A percentile compares a stretch with the other conserved stretches of the same genome.
These are phyloP conservation scores for Avena sativa DNA, from an alignment of 176 grass and related monocot species.

Conservation along the genomic window DNA sequence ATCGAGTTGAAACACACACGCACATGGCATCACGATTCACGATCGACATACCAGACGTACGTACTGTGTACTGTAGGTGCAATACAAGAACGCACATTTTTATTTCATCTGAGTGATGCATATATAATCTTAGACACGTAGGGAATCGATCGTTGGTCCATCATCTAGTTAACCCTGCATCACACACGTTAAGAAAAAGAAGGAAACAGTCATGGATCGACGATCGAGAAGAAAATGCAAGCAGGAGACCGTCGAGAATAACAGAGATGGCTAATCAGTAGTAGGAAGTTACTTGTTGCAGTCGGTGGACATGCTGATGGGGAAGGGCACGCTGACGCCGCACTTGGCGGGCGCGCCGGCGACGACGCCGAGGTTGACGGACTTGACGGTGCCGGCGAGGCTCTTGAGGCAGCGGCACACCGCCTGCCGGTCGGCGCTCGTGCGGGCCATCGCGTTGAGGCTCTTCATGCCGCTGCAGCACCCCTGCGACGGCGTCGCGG, in stretches of 20 bases:
- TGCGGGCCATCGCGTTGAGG: constrained; percentile 5
- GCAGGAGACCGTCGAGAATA: background rate
- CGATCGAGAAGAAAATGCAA: background rate
- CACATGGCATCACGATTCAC: background rate
- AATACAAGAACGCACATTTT: background rate
- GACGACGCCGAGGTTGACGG: constrained; percentile 28
- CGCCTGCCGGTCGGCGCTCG: constrained; percentile 31
- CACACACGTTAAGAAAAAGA: background rate
- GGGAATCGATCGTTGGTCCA: background rate
- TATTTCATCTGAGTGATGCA: background rate
- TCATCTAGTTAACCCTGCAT: constrained; percentile 8
- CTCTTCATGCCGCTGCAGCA: constrained; percentile 53
- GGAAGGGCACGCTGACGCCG: constrained; percentile 44
- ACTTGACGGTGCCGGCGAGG: constrained; percentile 34
- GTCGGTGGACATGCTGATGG: constrained; percentile 56
- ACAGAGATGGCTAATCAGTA: background rate
- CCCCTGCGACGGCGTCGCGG: fast-evolving
- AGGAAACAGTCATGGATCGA: background rate
- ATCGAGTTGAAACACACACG: no score
- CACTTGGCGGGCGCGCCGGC: constrained; percentile 46
- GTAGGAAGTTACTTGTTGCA: constrained; percentile 48
- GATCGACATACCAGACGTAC: background rate
- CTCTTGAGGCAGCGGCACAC: constrained; percentile 45
- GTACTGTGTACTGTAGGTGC: background rate
- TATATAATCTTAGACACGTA: background rate